These are phyloP conservation scores for Saccharomyces hybrid DNA, from an alignment of 1,139 yeast genomes.

Conservation along the genomic window DNA sequence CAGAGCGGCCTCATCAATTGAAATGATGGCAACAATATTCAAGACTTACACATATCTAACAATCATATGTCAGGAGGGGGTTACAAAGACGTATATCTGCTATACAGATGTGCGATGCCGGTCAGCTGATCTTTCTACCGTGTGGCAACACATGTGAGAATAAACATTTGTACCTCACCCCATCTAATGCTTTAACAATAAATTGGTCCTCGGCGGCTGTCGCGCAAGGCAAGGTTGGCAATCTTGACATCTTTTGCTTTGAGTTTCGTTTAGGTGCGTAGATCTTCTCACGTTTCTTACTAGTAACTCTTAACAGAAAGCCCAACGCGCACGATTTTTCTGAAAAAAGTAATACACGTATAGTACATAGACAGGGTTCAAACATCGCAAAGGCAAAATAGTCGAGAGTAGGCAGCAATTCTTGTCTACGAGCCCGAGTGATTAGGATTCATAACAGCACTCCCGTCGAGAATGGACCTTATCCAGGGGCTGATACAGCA, in stretches of 20 bases:
- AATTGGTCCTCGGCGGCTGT: too few species aligned
- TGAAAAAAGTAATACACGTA: not conserved
- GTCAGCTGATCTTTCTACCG: not conserved
- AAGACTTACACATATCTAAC: too few species aligned
- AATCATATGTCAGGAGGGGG: too few species aligned
- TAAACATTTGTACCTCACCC: too few species aligned
- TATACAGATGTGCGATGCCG: not conserved
- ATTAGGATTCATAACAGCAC: not conserved
- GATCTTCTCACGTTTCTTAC: not conserved
- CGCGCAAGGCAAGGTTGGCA: not conserved
- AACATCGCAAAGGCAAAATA: not conserved
- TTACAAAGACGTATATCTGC: too few species aligned
- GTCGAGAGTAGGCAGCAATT: not conserved
- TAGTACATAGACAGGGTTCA: not conserved
- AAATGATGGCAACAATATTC: not conserved
- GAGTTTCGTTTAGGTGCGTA: not conserved
- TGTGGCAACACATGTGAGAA: too few species aligned
- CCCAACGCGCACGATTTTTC: not conserved
- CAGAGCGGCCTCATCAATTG: too few species aligned
- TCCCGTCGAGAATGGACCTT: constrained; percentile 35
- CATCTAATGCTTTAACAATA: too few species aligned
- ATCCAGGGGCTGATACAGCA: constrained; percentile 44
- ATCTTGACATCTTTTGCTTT: not conserved
- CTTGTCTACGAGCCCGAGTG: not conserved
- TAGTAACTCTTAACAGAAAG: not conserved